Percentiles rank a stretch among this genome's conserved stretches.
Evolutionary conservation across 805 yeast genomes (phyloP).

Genomic region (Cyberlindnera veronae): DNA sequence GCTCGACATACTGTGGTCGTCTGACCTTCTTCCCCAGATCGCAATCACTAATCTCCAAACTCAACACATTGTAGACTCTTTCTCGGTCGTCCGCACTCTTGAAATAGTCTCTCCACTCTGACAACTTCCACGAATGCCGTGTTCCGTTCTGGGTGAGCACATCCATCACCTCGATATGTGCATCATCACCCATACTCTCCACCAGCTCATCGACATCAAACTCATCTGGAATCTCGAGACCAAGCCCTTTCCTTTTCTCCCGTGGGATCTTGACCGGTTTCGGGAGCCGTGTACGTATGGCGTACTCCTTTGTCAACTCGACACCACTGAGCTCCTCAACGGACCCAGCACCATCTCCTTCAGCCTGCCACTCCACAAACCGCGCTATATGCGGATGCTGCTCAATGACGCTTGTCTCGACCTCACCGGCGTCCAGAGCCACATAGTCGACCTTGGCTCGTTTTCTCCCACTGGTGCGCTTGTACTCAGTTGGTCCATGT

Average conservation of each 20-base stretch:
- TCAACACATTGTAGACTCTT: constrained; percentile 73
- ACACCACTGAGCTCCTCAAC: constrained; percentile 30
- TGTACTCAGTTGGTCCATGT: constrained; percentile 48
- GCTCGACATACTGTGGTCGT: constrained; percentile 65
- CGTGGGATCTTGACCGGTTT: constrained; percentile 46
- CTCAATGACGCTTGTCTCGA: constrained; percentile 19
- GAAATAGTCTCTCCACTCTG: constrained; percentile 74
- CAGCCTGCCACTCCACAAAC: constrained; percentile 24
- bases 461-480: constrained; percentile 53
- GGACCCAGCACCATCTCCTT: background rate
- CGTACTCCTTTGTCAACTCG: constrained; percentile 35
- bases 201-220: constrained; percentile 57
- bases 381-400: constrained; percentile 52
- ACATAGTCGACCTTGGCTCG: constrained; percentile 65
- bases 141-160: constrained; percentile 72
- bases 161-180: constrained; percentile 80
- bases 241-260: constrained; percentile 32
- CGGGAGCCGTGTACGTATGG: constrained; percentile 30
- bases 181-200: constrained; percentile 57
- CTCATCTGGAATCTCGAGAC: constrained; percentile 51
- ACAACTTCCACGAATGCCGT: constrained; percentile 56
- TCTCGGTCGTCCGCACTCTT: constrained; percentile 45
- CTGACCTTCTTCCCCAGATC: constrained; percentile 41
- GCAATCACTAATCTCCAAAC: constrained; percentile 70
- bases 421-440: constrained; percentile 73